Evolutionary conservation across 2,329 filamentous ascomycete genomes (phyloP).

Genomic region (Shiraia sp.): DNA sequence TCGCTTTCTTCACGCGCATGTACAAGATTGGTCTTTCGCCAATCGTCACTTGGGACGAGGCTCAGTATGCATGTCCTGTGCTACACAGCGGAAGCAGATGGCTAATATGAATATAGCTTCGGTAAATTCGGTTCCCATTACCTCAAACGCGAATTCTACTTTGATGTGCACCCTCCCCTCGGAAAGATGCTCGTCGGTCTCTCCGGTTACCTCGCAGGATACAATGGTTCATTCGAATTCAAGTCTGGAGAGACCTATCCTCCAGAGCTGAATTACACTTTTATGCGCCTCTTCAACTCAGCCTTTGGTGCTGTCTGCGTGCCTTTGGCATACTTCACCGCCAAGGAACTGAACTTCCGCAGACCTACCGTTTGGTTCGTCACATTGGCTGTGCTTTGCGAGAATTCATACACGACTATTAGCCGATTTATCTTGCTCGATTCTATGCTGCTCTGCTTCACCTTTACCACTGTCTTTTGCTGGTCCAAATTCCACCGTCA

Average conservation of each 20-base stretch:
- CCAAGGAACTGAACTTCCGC: constrained; percentile 84
- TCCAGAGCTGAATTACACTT: constrained; percentile 91
- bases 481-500: constrained; percentile 96
- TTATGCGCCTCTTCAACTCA: constrained; percentile 98
- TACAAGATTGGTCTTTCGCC: constrained; percentile 70
- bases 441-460: constrained; percentile 98
- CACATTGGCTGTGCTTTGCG: constrained; percentile 94
- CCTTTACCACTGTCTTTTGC: constrained; percentile 95
- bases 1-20: constrained; percentile 69
- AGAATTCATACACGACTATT: constrained; percentile 99
- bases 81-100: not conserved
- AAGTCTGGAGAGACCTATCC: constrained; percentile 98
- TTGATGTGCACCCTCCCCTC: constrained; percentile 92
- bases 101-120: constrained; percentile 62
- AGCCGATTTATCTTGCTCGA: constrained; percentile 97
- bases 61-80: constrained; percentile 60
- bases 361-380: constrained; percentile 91
- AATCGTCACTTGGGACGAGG: constrained; percentile 78
- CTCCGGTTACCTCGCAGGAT: constrained; percentile 93
- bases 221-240: constrained; percentile 99
- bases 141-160: constrained; percentile 99
- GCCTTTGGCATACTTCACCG: constrained; percentile 93
- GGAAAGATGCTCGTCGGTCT: constrained; percentile 98
- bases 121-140: constrained; percentile 99
- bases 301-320: constrained; percentile 91